Conservation (phyloP, 2,329 filamentous ascomycete species). For the Talaromyces sp. region DNA sequence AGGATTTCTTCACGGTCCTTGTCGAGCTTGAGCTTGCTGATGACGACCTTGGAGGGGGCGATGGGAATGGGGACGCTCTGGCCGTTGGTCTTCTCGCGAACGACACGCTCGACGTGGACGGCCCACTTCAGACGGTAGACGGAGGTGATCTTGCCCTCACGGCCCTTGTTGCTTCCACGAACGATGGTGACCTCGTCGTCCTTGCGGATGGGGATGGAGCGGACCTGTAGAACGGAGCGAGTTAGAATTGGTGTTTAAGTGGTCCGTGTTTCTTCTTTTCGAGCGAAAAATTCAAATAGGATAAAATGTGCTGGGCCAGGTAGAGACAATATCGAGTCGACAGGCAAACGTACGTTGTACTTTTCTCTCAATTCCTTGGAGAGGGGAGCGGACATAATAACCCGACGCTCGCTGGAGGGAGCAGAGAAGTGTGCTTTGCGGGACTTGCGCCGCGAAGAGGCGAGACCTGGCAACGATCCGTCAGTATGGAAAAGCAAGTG, state of each 20-base stretch:
- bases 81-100: constrained; percentile 95
- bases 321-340: not conserved
- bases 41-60: constrained; percentile 93
- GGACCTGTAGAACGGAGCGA: constrained; percentile 14
- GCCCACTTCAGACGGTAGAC: constrained; percentile 98
- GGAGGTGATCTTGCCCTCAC: constrained; percentile 95
- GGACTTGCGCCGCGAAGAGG: constrained; percentile 93
- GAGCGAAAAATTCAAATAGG: not conserved
- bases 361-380: constrained; percentile 98
- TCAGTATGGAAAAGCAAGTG: constrained; percentile 8
- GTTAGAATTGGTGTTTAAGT: constrained; percentile 5
- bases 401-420: constrained; percentile 86
- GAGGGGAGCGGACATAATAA: constrained; percentile 94
- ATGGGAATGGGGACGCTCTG: constrained; percentile 92
- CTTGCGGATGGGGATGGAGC: constrained; percentile 72
- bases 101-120: constrained; percentile 94
- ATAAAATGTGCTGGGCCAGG: not conserved
- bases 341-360: constrained; percentile 72
- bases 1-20: constrained; percentile 48
- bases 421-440: constrained; percentile 97
- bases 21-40: constrained; percentile 95
- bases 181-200: constrained; percentile 92
- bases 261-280: constrained; percentile 7
- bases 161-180: constrained; percentile 92
- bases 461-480: constrained; percentile 26